A percentile compares a stretch with the other conserved stretches of the same genome.
Evolutionary conservation across 768 basidiomycete species (phyloP).

Genomic region (Lentinula sp.): DNA sequence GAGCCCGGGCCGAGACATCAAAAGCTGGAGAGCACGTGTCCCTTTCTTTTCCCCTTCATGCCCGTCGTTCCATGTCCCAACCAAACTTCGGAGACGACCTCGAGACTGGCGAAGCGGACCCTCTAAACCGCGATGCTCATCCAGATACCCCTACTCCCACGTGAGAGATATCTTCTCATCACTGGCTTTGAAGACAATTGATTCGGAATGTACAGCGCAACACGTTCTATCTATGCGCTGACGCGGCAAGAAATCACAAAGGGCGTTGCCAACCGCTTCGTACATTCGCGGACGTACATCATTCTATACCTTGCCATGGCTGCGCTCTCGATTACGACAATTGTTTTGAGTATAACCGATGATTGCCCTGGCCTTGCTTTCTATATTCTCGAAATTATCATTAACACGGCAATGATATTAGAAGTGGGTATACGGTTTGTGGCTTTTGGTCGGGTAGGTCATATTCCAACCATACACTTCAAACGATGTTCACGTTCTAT

Average conservation of each 20-base stretch:
- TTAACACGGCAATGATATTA: conserved; percentile 88
- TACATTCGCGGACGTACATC: conserved; percentile 84
- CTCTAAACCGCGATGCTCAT: conserved; percentile 24
- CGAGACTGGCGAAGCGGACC: conserved; percentile 29
- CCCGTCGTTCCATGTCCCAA: conserved; percentile 27
- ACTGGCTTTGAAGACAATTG: neutral
- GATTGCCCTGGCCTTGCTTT: conserved; percentile 87
- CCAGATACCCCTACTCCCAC: neutral
- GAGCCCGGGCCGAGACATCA: neutral
- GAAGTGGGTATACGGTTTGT: conserved; percentile 91
- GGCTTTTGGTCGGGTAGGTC: conserved; percentile 85
- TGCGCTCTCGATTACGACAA: conserved; percentile 77
- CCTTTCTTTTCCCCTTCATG: neutral
- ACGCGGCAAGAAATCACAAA: conserved; percentile 77
- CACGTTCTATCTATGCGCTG: conserved; percentile 80
- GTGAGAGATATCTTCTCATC: neutral
- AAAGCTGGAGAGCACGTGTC: neutral
- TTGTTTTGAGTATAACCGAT: conserved; percentile 74
- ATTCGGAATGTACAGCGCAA: conserved; percentile 38
- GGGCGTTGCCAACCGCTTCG: conserved; percentile 85
- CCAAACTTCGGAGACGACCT: conserved; percentile 24
- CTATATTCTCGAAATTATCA: conserved; percentile 83
- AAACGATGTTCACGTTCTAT: neutral
- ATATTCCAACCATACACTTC: neutral
- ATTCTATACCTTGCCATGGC: conserved; percentile 88